phyloP scores from a whole-genome alignment of 441 rosid genomes.

The Mallotus repandus region DNA sequence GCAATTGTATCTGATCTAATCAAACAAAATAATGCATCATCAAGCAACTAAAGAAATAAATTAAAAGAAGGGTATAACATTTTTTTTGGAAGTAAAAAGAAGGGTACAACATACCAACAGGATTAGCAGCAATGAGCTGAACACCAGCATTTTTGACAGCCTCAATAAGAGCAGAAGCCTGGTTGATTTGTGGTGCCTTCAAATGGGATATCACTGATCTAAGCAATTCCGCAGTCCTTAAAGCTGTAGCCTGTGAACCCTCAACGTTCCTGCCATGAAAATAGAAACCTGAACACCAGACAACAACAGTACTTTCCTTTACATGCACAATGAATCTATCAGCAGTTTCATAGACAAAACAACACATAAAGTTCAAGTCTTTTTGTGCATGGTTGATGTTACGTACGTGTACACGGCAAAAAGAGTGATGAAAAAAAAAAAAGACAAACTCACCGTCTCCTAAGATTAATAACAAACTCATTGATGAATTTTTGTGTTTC shows the following conservation, averaged over 20 bases:
- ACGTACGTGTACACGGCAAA: not conserved
- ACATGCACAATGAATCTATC: too few relatives aligned
- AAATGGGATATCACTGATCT: constrained; percentile 87
- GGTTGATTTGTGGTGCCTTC: constrained; percentile 71
- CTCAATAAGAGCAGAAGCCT: constrained; percentile 79
- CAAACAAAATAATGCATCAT: not conserved
- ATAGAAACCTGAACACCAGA: not conserved
- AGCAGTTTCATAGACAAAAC: not conserved
- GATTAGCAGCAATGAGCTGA: constrained; percentile 84
- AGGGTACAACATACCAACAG: constrained; percentile 58
- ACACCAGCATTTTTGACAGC: constrained; percentile 77
- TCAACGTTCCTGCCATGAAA: constrained; percentile 66
- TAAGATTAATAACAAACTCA: constrained; percentile 76
- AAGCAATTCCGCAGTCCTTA: constrained; percentile 72
- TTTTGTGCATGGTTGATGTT: too few relatives aligned
- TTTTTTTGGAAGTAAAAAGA: too few relatives aligned
- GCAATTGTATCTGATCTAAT: not conserved
- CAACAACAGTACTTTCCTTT: too few relatives aligned
- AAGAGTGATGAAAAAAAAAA: too few relatives aligned
- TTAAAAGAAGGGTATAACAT: constrained; percentile 10
- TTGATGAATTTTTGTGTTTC: constrained; percentile 68
- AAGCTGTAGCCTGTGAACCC: constrained; percentile 94
- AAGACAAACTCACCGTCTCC: constrained; percentile 52
- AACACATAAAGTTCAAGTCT: not conserved
- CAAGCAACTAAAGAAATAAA: too few relatives aligned